Percentiles rank a stretch among this genome's conserved stretches.
Evolutionary conservation across 2,329 filamentous ascomycete species (phyloP).

Genomic region (Clarireedia monteithiana): DNA sequence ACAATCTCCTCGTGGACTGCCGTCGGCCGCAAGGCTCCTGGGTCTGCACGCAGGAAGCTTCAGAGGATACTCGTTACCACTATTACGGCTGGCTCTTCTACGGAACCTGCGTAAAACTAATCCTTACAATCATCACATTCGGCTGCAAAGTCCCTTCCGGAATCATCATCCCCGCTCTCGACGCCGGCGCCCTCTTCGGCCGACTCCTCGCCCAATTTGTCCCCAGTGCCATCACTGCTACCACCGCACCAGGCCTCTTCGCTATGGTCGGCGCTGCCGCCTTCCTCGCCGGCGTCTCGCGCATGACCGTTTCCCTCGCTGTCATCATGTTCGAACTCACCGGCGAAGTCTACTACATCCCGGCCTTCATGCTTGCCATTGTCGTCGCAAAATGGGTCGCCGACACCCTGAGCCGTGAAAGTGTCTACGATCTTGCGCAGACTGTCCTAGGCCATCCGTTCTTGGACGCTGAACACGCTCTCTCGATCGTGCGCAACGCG

Average conservation of each 20-base stretch:
- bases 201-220: constrained; percentile 39
- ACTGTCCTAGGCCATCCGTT: constrained; percentile 51
- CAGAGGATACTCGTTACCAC: constrained; percentile 26
- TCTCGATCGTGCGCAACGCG: constrained; percentile 34
- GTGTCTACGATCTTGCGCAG: constrained; percentile 54
- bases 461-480: constrained; percentile 43
- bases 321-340: constrained; percentile 57
- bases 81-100: constrained; percentile 46
- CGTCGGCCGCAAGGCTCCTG: constrained; percentile 33
- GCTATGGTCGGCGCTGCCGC: constrained; percentile 53
- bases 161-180: constrained; percentile 52
- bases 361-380: constrained; percentile 53
- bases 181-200: constrained; percentile 50
- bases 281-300: constrained; percentile 49
- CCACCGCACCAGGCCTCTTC: constrained; percentile 47
- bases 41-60: constrained; percentile 43
- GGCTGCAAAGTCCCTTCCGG: constrained; percentile 53
- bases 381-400: constrained; percentile 52
- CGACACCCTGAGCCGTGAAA: constrained; percentile 43
- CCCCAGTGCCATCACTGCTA: constrained; percentile 38
- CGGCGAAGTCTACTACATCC: constrained; percentile 48
- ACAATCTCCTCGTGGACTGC: constrained; percentile 49
- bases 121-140: constrained; percentile 50
- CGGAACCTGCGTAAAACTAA: constrained; percentile 45
- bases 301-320: constrained; percentile 50